Evolutionary conservation across 352 stramenopile genomes (phyloP).

Genomic region (Globisporangium canariense): DNA sequence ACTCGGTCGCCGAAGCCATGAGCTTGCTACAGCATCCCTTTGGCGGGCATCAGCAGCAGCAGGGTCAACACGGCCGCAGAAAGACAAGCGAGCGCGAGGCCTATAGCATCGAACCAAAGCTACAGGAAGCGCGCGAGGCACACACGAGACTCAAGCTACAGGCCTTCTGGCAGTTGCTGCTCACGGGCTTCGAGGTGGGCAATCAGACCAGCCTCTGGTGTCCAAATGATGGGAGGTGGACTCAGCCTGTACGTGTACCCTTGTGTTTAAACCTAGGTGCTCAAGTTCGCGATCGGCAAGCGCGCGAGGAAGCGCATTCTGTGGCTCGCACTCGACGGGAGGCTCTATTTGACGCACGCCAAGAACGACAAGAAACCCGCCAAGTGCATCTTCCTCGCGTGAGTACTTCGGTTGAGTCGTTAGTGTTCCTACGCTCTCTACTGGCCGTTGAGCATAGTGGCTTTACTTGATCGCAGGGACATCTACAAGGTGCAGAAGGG

Average conservation of each 20-base stretch:
- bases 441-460: background rate
- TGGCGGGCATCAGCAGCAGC: slow-evolving; percentile 3
- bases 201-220: background rate
- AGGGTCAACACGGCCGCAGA: background rate
- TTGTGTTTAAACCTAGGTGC: slow-evolving; percentile 17
- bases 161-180: slow-evolving; percentile 53
- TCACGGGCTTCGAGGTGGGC: slow-evolving; percentile 49
- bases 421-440: background rate
- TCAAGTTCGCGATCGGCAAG: slow-evolving; percentile 48
- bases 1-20: slow-evolving; percentile 32
- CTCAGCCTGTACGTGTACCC: background rate
- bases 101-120: slow-evolving; percentile 24
- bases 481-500: slow-evolving; percentile 42
- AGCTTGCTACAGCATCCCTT: slow-evolving; percentile 30
- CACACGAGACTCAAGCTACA: slow-evolving; percentile 36
- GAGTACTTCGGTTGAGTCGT: slow-evolving; percentile 4
- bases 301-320: slow-evolving; percentile 42
- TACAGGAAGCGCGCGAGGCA: slow-evolving; percentile 26
- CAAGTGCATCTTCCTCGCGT: slow-evolving; percentile 46
- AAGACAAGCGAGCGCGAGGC: slow-evolving; percentile 21
- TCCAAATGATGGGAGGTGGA: background rate
- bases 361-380: slow-evolving; percentile 44
- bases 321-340: slow-evolving; percentile 43
- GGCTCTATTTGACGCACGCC: slow-evolving; percentile 33
- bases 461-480: slow-evolving; percentile 22